Evolutionary conservation across 176 grass and related monocot genomes (phyloP).

Genomic region (Oropetium thomaeum): DNA sequence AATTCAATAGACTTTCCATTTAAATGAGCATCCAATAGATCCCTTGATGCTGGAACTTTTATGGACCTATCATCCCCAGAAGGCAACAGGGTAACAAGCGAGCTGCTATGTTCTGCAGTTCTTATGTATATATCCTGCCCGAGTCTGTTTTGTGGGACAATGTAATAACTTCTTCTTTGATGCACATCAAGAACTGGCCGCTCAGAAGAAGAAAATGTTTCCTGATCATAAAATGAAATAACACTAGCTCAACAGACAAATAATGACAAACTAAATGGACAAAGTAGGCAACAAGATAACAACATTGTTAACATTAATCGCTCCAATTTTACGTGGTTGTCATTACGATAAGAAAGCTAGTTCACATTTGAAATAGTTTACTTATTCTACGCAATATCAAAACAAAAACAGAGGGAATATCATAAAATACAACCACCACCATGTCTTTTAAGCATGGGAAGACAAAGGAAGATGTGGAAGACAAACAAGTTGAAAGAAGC

Average conservation of each 20-base stretch:
- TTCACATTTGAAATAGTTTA: not conserved
- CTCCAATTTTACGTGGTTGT: not conserved
- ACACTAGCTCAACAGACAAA: slow-evolving; percentile 24
- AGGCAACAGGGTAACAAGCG: slow-evolving; percentile 70
- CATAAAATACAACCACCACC: too few species aligned
- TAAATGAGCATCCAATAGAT: slow-evolving; percentile 72
- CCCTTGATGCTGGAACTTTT: slow-evolving; percentile 77
- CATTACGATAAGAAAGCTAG: not conserved
- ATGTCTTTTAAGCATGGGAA: too few species aligned
- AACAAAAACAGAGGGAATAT: not conserved
- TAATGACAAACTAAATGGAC: slow-evolving; percentile 1
- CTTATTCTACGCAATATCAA: not conserved
- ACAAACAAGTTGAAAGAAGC: too few species aligned
- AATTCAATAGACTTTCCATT: slow-evolving; percentile 43
- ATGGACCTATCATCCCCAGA: slow-evolving; percentile 76
- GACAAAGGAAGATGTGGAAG: too few species aligned
- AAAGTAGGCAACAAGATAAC: slow-evolving; percentile 9
- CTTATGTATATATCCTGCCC: slow-evolving; percentile 90
- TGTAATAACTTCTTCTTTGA: slow-evolving; percentile 71
- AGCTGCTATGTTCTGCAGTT: slow-evolving; percentile 50
- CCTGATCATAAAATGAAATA: slow-evolving; percentile 47
- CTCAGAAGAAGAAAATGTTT: slow-evolving; percentile 54
- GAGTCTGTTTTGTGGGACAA: slow-evolving; percentile 92
- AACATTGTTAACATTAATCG: not conserved
- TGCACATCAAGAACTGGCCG: slow-evolving; percentile 77